phyloP scores from a whole-genome alignment of 257 asterid species.

The Solanum virginianum region DNA sequence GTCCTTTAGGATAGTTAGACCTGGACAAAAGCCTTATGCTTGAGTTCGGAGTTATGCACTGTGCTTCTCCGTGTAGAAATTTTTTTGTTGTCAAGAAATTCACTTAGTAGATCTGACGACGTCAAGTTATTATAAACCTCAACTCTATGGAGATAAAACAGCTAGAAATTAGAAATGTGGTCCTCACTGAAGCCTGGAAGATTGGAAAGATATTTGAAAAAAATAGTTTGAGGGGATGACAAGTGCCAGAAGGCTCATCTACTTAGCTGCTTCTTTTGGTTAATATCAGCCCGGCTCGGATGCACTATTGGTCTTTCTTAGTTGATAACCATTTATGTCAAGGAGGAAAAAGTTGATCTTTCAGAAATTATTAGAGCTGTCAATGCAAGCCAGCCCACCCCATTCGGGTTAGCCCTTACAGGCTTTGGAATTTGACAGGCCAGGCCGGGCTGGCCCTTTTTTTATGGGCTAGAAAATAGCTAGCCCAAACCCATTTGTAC shows the following conservation, averaged over 20 bases:
- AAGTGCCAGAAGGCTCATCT: neutral
- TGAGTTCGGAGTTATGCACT: neutral
- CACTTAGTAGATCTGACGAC: neutral
- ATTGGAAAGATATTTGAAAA: neutral
- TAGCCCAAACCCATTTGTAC: too few relatives aligned
- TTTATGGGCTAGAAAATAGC: too few relatives aligned
- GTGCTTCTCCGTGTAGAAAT: neutral
- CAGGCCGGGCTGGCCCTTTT: too few relatives aligned
- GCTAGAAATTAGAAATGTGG: neutral
- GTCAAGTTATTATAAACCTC: neutral
- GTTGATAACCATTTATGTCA: neutral
- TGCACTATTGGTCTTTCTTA: neutral
- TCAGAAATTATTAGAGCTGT: neutral
- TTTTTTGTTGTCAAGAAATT: neutral
- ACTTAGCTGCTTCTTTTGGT: neutral
- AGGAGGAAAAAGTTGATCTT: neutral
- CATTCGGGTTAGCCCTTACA: too few relatives aligned
- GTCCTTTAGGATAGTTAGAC: neutral
- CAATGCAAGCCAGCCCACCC: too few relatives aligned
- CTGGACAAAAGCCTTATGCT: neutral
- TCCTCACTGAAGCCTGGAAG: neutral
- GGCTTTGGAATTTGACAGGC: too few relatives aligned
- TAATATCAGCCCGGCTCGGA: neutral
- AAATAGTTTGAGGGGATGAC: neutral
- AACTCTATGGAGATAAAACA: neutral